phyloP scores from a whole-genome alignment of 2,329 filamentous ascomycete genomes.

The Hymenoscyphus albidus region DNA sequence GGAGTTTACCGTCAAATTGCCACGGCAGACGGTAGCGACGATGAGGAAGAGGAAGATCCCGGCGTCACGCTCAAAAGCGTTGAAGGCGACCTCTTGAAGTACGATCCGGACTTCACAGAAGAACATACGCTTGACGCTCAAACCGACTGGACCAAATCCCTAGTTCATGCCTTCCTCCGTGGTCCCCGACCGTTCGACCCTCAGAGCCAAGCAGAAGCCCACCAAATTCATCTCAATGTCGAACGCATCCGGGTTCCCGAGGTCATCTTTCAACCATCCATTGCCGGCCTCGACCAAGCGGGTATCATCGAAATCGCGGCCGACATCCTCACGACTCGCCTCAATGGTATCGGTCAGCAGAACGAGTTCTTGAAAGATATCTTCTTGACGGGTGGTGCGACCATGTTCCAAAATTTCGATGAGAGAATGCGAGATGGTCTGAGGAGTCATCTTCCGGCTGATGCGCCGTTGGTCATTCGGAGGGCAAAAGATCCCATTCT shows the following conservation, averaged over 20 bases:
- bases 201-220: conserved; percentile 72
- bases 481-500: conserved; percentile 71
- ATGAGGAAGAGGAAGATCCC: conserved; percentile 89
- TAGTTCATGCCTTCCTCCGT: conserved; percentile 85
- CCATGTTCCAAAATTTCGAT: conserved; percentile 81
- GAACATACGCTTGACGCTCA: conserved; percentile 89
- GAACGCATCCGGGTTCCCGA: conserved; percentile 93
- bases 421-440: conserved; percentile 73
- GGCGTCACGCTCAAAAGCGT: conserved; percentile 67
- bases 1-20: conserved; percentile 92
- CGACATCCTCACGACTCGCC: conserved; percentile 81
- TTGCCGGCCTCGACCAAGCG: conserved; percentile 89
- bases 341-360: conserved; percentile 54
- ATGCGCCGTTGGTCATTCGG: conserved; percentile 64
- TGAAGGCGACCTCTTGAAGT: conserved; percentile 78
- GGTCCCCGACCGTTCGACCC: conserved; percentile 84
- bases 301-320: conserved; percentile 89
- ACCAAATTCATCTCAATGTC: conserved; percentile 93
- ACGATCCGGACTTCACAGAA: conserved; percentile 87
- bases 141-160: conserved; percentile 88
- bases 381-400: conserved; percentile 93
- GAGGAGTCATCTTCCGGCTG: conserved; percentile 66
- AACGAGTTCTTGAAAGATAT: conserved; percentile 76
- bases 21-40: conserved; percentile 76
- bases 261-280: conserved; percentile 86